These are phyloP conservation scores for Phytophthora hybrid DNA, from an alignment of 352 stramenopile species.

Conservation along the genomic window DNA sequence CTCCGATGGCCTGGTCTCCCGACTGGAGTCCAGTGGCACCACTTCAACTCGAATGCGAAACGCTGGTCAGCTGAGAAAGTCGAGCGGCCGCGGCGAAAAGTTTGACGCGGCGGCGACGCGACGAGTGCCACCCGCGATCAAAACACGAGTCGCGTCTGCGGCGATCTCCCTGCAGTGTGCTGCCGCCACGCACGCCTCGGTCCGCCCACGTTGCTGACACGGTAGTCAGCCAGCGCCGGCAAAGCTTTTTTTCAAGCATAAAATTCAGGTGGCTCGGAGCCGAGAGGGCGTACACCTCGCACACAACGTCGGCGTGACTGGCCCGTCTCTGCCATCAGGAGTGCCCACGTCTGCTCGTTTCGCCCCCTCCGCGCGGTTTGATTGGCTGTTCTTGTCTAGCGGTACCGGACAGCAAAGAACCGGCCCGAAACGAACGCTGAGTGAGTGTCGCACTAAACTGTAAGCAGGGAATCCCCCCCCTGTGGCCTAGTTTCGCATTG, in stretches of 20 bases:
- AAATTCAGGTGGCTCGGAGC: constrained; percentile 19
- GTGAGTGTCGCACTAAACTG: constrained; percentile 22
- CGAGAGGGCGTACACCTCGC: no score
- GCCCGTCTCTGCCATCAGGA: constrained; percentile 16
- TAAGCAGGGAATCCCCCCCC: no score
- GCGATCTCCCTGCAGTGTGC: no score
- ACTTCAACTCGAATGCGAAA: constrained; percentile 25
- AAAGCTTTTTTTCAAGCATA: constrained; percentile 18
- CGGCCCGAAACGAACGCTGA: constrained; percentile 13
- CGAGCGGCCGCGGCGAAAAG: constrained; percentile 12
- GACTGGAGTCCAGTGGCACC: background rate
- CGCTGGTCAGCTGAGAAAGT: constrained; percentile 22
- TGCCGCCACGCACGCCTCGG: background rate
- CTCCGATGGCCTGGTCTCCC: background rate
- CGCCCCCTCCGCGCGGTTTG: background rate
- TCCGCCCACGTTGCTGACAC: constrained; percentile 3
- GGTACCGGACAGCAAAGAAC: no score
- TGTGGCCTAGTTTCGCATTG: constrained; percentile 27
- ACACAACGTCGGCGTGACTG: background rate
- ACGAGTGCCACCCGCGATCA: background rate
- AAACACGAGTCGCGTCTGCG: no score
- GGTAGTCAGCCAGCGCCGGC: background rate
- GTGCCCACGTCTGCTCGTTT: constrained; percentile 19
- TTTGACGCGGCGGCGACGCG: constrained; percentile 1
- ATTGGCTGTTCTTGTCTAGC: background rate